Evolutionary conservation across 768 basidiomycete species (phyloP), one percentile per base, ranked within the genome.

Genomic region (Dendrothele bispora): DNA sequence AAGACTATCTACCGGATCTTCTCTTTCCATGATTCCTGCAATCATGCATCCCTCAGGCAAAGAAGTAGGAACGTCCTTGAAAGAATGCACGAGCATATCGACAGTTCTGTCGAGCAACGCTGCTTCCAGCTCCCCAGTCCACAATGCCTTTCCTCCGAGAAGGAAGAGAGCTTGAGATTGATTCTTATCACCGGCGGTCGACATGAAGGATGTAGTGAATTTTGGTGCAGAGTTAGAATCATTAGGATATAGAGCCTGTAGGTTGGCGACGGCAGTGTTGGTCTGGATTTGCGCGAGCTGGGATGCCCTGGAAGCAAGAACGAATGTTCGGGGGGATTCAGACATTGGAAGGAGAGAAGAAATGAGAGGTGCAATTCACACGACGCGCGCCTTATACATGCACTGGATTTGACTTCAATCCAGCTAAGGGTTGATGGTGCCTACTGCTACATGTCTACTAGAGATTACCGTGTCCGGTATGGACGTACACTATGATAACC

Each of bases 111-210:
- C 75, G 46, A 82, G 75, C 51, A 99, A 71, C 36, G 83, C 84
- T 17, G 89, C 87, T 63, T 99, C 97, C 45, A 99, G 83, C 57
- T 98, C 95, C 57, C 92, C 90, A 29, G 97, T 99, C 97, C 97
- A 99, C 24, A 98, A 67, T 1, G 88, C 79, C 62, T 91, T 92
- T n/a, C 91, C 92, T 30, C 93, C 93, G 14, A 97, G 70, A 7
- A 94, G 75, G 67, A 95, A 95, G 15, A 97, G 73, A 3, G 82
- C 80, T 54, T 91, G 86, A 1, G 86, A 82, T 66, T 95, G 91
- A 59, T 97, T 94, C 60, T 89, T 88, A 70, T 98, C 95, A 74
- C 95, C 60, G 70, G 82, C 92, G 18, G 85, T 86, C 3, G 73
- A 51, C 66, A 78, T 77, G 59, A 77, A 80, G 14, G 66, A 70